These are phyloP conservation scores for Monosiga brevicollis DNA, from an alignment of 78 protist species.

Conservation along the genomic window DNA sequence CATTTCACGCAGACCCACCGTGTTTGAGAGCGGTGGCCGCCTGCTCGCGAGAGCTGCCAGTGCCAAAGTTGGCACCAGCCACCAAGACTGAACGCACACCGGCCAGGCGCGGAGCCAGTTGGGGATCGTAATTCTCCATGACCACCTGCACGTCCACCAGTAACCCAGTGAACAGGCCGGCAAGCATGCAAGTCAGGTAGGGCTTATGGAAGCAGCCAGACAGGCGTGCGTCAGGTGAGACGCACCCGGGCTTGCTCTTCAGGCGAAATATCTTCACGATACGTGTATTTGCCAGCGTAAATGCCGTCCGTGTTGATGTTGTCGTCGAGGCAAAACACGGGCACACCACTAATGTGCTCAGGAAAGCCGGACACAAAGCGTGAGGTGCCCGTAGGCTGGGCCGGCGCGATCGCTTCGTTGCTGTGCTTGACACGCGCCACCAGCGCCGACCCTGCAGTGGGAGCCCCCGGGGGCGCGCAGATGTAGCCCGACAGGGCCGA, in stretches of 20 bases:
- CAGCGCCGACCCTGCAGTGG: neutral
- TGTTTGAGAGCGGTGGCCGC: conserved; percentile 52
- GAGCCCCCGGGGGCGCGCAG: neutral
- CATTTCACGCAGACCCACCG: neutral
- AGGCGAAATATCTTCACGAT: conserved; percentile 39
- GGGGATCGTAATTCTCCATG: conserved; percentile 64
- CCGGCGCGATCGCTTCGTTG: neutral
- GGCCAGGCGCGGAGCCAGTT: neutral
- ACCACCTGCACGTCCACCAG: conserved; percentile 44
- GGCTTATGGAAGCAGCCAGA: too few relatives aligned
- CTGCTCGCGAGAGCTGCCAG: conserved; percentile 54
- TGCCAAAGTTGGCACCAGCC: conserved; percentile 62
- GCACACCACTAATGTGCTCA: neutral
- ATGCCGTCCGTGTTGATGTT: conserved; percentile 69
- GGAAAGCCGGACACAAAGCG: conserved; percentile 20
- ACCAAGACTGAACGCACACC: conserved; percentile 40
- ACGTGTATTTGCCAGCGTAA: conserved; percentile 51
- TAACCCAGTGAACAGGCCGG: too few relatives aligned
- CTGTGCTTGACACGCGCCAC: neutral
- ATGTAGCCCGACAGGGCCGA: conserved; percentile 51
- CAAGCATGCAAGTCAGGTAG: too few relatives aligned
- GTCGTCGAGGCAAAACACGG: conserved; percentile 40
- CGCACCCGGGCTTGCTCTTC: conserved; percentile 35
- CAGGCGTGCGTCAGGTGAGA: too few relatives aligned
- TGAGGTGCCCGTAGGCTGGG: neutral